Evolutionary conservation across 1,284 basidiomycete species (phyloP).

Genomic region (Ustilago trichophora): DNA sequence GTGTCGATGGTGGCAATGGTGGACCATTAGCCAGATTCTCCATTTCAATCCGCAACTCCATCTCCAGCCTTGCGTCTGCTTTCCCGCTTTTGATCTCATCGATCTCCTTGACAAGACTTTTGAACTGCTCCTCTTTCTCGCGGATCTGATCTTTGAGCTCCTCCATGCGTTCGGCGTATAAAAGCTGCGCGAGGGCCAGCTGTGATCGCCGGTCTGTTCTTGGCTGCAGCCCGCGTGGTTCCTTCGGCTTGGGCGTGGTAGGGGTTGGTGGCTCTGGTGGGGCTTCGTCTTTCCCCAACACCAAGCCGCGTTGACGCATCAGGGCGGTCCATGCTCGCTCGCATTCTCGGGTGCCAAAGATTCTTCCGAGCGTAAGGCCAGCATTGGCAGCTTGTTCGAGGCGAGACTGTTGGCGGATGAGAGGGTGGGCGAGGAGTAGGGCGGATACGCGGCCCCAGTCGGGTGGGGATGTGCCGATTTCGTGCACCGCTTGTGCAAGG

Average conservation of each 20-base stretch:
- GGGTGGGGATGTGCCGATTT: conserved; percentile 54
- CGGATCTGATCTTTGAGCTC: conserved; percentile 53
- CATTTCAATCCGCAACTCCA: conserved; percentile 44
- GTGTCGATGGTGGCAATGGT: conserved; percentile 26
- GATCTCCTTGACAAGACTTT: conserved; percentile 37
- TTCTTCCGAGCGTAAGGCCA: conserved; percentile 49
- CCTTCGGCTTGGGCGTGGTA: conserved; percentile 35
- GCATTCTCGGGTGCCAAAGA: conserved; percentile 58
- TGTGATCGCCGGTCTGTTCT: conserved; percentile 47
- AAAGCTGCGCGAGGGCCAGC: conserved; percentile 56
- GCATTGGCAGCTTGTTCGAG: conserved; percentile 49
- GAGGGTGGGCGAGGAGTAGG: conserved; percentile 53
- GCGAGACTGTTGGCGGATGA: conserved; percentile 48
- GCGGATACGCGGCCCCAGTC: conserved; percentile 56
- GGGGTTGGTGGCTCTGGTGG: conserved; percentile 16
- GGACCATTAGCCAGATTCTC: conserved; percentile 45
- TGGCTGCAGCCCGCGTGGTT: conserved; percentile 44
- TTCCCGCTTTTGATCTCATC: conserved; percentile 47
- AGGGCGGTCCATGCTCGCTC: conserved; percentile 55
- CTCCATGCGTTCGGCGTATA: conserved; percentile 59
- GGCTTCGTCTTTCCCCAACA: conserved; percentile 40
- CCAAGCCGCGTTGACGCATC: conserved; percentile 52
- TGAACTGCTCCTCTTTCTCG: conserved; percentile 55
- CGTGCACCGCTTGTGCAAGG: conserved; percentile 61
- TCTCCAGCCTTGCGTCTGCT: conserved; percentile 35